Percentiles rank a stretch among this genome's conserved stretches.
Evolutionary conservation across 176 grass and related monocot species (phyloP).

Genomic region (Eremochloa ophiuroides): DNA sequence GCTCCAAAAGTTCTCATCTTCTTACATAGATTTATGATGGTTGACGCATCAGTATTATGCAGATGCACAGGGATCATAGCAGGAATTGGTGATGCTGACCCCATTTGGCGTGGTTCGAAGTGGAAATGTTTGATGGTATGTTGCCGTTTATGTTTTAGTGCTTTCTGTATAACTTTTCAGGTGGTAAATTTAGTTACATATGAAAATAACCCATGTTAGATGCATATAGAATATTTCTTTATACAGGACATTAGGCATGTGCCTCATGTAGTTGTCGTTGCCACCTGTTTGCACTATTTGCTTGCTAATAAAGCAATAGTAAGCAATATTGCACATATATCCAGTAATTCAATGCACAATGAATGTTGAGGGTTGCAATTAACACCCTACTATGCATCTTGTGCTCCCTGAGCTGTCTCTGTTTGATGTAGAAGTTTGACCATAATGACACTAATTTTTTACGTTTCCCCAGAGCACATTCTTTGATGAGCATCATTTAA

Average conservation of each 20-base stretch:
- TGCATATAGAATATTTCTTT: neutral
- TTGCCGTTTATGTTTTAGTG: neutral
- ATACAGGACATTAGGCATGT: neutral
- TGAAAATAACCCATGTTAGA: neutral
- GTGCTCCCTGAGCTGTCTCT: neutral
- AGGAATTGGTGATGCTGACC: constrained; percentile 59
- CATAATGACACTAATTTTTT: neutral
- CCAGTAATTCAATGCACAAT: no score
- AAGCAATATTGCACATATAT: neutral
- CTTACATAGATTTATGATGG: constrained; percentile 2
- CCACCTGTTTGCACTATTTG: neutral
- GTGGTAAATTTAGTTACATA: neutral
- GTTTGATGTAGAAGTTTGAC: neutral
- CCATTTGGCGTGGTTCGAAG: constrained; percentile 86
- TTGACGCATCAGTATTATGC: constrained; percentile 19
- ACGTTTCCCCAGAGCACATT: neutral
- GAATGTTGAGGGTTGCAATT: neutral
- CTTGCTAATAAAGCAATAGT: neutral
- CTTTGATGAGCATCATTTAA: neutral
- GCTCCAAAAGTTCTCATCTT: neutral
- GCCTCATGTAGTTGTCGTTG: neutral
- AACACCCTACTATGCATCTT: neutral
- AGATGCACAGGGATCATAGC: constrained; percentile 80
- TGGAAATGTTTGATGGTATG: constrained; percentile 90
- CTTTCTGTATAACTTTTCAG: neutral